Conservation (phyloP, 2,329 filamentous ascomycete species). For the Sclerotinia spermophila region DNA sequence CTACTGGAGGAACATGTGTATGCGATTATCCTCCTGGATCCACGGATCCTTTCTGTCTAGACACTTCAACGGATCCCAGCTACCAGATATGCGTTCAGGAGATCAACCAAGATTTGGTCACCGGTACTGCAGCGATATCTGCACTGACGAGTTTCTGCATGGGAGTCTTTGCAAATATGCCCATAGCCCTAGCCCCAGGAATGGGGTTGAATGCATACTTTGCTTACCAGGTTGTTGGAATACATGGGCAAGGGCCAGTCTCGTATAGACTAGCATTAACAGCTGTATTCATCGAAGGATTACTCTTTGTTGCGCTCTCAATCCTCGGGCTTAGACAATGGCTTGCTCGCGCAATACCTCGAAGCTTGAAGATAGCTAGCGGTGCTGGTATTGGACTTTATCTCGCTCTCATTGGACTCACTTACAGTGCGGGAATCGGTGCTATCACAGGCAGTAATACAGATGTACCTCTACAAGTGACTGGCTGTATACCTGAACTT, state of each 20-base stretch:
- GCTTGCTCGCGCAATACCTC: constrained; percentile 78
- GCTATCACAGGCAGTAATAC: constrained; percentile 68
- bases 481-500: constrained; percentile 46
- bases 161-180: constrained; percentile 75
- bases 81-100: constrained; percentile 60
- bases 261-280: constrained; percentile 75
- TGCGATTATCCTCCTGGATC: constrained; percentile 19
- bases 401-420: constrained; percentile 64
- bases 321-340: constrained; percentile 80
- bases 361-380: constrained; percentile 81
- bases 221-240: constrained; percentile 71
- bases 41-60: constrained; percentile 23
- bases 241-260: constrained; percentile 68
- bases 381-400: constrained; percentile 84
- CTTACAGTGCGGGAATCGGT: constrained; percentile 79
- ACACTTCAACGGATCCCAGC: constrained; percentile 38
- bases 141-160: constrained; percentile 78
- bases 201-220: constrained; percentile 89
- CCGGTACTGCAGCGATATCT: constrained; percentile 78
- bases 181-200: constrained; percentile 67
- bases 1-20: constrained; percentile 25
- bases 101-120: constrained; percentile 66
- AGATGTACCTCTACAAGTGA: constrained; percentile 68
- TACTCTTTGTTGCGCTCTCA: constrained; percentile 77
- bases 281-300: constrained; percentile 84